Evolutionary conservation across 1,139 yeast genomes (phyloP).

Genomic region (Nakaseomyces nivariensis): DNA sequence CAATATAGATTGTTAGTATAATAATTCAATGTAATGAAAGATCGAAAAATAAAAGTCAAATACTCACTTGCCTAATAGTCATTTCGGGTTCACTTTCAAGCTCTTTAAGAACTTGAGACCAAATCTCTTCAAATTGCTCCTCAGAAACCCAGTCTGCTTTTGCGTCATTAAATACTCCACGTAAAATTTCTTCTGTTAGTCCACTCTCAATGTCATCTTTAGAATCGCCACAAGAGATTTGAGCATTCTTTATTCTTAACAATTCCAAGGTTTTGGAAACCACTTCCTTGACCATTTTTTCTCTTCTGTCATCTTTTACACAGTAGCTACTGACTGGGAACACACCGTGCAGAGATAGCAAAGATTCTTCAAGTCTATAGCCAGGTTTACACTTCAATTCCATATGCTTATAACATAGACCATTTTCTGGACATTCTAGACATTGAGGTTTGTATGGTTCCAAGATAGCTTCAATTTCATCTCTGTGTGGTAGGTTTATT

Average conservation of each 20-base stretch:
- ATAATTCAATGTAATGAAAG: constrained; percentile 3
- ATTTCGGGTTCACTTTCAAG: constrained; percentile 66
- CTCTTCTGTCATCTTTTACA: constrained; percentile 67
- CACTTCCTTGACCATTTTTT: constrained; percentile 58
- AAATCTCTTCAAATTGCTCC: constrained; percentile 71
- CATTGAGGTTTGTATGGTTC: constrained; percentile 47
- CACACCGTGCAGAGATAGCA: constrained; percentile 45
- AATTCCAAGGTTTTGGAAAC: constrained; percentile 58
- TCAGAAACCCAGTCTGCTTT: constrained; percentile 44
- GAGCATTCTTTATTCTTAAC: constrained; percentile 61
- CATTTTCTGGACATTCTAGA: constrained; percentile 71
- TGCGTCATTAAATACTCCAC: constrained; percentile 49
- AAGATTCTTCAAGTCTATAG: constrained; percentile 46
- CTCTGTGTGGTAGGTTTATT: constrained; percentile 1
- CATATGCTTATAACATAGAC: constrained; percentile 55
- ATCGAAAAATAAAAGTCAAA: constrained; percentile 8
- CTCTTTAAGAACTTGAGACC: constrained; percentile 58
- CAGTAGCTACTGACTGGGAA: constrained; percentile 58
- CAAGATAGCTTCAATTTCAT: constrained; percentile 10
- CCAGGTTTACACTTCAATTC: constrained; percentile 62
- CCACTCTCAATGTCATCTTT: constrained; percentile 39
- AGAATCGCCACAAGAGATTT: constrained; percentile 44
- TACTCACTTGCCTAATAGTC: constrained; percentile 73
- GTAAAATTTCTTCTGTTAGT: constrained; percentile 40
- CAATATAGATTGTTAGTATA: constrained; percentile 10